Conservation (phyloP, 1,284 basidiomycete genomes). For the Serendipita sp. region DNA sequence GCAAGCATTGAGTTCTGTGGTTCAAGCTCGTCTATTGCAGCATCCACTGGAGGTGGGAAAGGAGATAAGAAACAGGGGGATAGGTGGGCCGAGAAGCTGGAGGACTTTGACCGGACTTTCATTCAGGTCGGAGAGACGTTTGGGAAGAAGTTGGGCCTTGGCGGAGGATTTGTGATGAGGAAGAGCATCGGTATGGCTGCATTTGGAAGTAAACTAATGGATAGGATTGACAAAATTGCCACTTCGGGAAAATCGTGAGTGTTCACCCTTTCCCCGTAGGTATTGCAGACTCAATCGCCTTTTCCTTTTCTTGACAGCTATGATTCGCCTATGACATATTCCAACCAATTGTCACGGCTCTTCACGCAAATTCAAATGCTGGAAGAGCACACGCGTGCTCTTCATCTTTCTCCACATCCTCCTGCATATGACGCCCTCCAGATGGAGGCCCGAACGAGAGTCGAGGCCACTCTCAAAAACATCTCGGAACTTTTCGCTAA, state of each 20-base stretch:
- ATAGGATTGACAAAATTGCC: conserved; percentile 85
- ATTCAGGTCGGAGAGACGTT: conserved; percentile 75
- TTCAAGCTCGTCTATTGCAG: conserved; percentile 22
- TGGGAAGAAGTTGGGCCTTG: conserved; percentile 79
- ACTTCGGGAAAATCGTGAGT: conserved; percentile 71
- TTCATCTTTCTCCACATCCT: conserved; percentile 48
- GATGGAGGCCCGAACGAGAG: conserved; percentile 40
- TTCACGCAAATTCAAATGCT: conserved; percentile 67
- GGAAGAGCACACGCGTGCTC: conserved; percentile 74
- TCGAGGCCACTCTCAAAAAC: conserved; percentile 65
- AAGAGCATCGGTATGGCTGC: conserved; percentile 54
- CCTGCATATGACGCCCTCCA: conserved; percentile 60
- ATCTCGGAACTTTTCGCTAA: conserved; percentile 83
- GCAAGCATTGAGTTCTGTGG: conserved; percentile 57
- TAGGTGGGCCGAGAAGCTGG: conserved; percentile 51
- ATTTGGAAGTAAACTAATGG: conserved; percentile 78
- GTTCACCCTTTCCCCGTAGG: conserved; percentile 13
- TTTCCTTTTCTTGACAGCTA: conserved; percentile 35
- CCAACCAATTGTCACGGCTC: conserved; percentile 61
- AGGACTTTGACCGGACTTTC: conserved; percentile 61
- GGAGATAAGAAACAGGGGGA: conserved; percentile 59
- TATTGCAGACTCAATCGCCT: conserved; percentile 8
- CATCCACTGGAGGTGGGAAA: conserved; percentile 26
- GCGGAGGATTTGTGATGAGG: conserved; percentile 69
- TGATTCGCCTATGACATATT: conserved; percentile 78